Evolutionary conservation across 805 yeast genomes (phyloP).

Genomic region (Candida tammaniensis): DNA sequence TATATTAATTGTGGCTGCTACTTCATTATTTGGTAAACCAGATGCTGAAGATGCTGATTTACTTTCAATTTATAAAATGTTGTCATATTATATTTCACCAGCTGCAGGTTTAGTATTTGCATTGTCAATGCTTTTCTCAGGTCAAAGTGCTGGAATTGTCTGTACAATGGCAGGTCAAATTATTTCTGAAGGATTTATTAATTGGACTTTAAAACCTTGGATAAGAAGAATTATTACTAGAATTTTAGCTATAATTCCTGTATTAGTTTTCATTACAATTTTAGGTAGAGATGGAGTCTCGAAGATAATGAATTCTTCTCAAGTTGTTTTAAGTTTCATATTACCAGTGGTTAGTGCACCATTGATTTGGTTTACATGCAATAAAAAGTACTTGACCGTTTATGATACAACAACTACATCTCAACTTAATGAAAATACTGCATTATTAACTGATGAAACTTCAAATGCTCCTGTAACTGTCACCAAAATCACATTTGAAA

Average conservation of each 20-base stretch:
- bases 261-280: slow-evolving; percentile 32
- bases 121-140: slow-evolving; percentile 44
- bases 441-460: slow-evolving; percentile 13
- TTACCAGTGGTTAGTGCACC: slow-evolving; percentile 46
- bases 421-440: slow-evolving; percentile 12
- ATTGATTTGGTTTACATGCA: slow-evolving; percentile 42
- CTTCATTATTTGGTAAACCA: slow-evolving; percentile 39
- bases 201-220: slow-evolving; percentile 45
- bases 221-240: slow-evolving; percentile 40
- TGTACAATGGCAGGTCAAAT: slow-evolving; percentile 51
- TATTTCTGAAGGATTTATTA: slow-evolving; percentile 44
- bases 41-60: slow-evolving; percentile 47
- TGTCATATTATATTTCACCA: slow-evolving; percentile 41
- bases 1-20: slow-evolving; percentile 48
- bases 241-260: slow-evolving; percentile 41
- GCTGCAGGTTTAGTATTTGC: slow-evolving; percentile 46
- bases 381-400: slow-evolving; percentile 39
- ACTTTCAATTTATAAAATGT: slow-evolving; percentile 43
- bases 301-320: slow-evolving; percentile 43
- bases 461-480: slow-evolving; percentile 12
- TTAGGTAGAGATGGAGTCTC: slow-evolving; percentile 45
- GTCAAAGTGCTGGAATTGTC: slow-evolving; percentile 48
- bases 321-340: slow-evolving; percentile 43
- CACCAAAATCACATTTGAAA: slow-evolving; percentile 34
- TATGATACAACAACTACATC: slow-evolving; percentile 14